Conservation (phyloP, 163 green algal genomes). For the Scenedesmus sp. region DNA sequence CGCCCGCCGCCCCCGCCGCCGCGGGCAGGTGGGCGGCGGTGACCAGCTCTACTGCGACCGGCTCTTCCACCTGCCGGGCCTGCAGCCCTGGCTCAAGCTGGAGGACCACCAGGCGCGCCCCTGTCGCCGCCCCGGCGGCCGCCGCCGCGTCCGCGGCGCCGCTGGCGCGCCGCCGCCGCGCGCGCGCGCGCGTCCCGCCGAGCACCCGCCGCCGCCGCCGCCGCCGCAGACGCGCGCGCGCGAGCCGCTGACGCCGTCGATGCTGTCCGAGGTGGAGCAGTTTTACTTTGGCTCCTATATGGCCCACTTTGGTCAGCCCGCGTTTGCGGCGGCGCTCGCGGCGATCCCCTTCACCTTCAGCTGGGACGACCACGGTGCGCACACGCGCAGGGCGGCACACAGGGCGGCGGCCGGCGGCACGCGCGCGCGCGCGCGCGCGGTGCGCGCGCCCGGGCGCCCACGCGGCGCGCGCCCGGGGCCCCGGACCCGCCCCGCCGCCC, state of each 20-base stretch:
- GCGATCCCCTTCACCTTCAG: slow-evolving; percentile 64
- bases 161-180: no score
- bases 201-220: no score
- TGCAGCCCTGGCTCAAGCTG: slow-evolving; percentile 29
- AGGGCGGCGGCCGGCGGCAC: no score
- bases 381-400: no score
- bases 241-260: slow-evolving; percentile 19
- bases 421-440: no score
- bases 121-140: no score
- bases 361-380: slow-evolving; percentile 78
- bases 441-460: no score
- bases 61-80: no score
- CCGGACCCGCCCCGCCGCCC: no score
- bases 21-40: slow-evolving; percentile 30
- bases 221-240: slow-evolving; percentile 17
- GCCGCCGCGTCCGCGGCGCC: no score
- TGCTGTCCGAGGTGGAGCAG: slow-evolving; percentile 45
- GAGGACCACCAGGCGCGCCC: slow-evolving; percentile 27
- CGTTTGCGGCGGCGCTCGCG: slow-evolving; percentile 32
- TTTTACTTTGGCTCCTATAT: slow-evolving; percentile 42
- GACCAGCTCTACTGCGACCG: slow-evolving; percentile 46
- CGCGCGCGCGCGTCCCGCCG: no score
- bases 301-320: slow-evolving; percentile 21
- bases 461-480: no score
- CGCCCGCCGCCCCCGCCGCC: background rate